These are phyloP conservation scores for Leishmania guyanensis DNA, from an alignment of 208 protist species.

Conservation along the genomic window DNA sequence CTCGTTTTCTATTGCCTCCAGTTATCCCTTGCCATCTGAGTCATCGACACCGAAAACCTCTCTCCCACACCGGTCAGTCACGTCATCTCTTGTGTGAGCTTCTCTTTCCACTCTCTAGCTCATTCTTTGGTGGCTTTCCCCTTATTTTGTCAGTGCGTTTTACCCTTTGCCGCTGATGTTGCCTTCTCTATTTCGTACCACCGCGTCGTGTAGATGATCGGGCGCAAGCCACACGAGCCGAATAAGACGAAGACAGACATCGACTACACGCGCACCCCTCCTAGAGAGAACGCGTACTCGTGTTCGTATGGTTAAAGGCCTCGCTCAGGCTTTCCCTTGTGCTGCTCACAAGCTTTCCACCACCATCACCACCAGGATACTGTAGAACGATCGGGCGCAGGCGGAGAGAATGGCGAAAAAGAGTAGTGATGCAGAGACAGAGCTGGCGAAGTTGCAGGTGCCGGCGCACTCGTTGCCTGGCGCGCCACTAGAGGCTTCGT, in stretches of 20 bases:
- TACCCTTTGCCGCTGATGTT: background rate
- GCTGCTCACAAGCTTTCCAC: background rate
- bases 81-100: background rate
- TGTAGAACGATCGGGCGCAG: background rate
- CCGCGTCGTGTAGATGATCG: background rate
- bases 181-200: background rate
- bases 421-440: background rate
- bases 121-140: background rate
- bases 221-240: background rate
- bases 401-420: constrained; percentile 11
- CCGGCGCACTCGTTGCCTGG: constrained; percentile 12
- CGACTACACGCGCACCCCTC: background rate
- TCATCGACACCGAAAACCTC: background rate
- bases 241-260: background rate
- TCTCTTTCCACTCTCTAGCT: background rate
- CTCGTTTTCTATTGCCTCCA: background rate
- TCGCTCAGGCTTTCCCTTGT: background rate
- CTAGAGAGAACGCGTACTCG: background rate
- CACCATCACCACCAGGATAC: background rate
- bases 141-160: background rate
- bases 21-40: background rate
- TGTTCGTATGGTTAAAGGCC: background rate
- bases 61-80: background rate
- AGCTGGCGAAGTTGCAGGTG: constrained; percentile 15
- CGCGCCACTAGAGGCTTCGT: background rate